A percentile compares a stretch with the other conserved stretches of the same genome.
phyloP scores from a whole-genome alignment of 148 eudicot species.

The Nepenthes mirabilis region DNA sequence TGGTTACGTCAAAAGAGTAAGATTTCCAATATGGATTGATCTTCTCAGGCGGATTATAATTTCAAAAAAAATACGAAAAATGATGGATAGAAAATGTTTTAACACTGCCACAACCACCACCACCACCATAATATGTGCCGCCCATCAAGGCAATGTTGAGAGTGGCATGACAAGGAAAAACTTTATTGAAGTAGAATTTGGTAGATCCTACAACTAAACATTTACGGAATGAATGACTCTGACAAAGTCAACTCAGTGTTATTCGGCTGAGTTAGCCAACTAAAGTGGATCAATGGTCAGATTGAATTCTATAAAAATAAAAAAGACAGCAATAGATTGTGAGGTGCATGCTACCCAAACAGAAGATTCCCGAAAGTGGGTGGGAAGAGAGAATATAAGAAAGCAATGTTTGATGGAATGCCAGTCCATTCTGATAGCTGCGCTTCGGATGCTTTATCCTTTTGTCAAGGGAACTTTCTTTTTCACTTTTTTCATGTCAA shows the following conservation, averaged over 20 bases:
- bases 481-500: too few species aligned
- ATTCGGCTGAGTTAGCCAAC: neutral
- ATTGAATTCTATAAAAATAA: neutral
- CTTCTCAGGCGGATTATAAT: constrained; percentile 9
- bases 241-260: neutral
- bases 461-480: too few species aligned
- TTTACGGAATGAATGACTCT: neutral
- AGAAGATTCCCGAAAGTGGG: constrained; percentile 24
- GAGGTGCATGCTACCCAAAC: constrained; percentile 18
- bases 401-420: constrained; percentile 4
- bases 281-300: neutral
- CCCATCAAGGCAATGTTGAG: constrained; percentile 6
- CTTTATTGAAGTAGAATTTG: constrained; percentile 32
- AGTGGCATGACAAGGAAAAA: constrained; percentile 14
- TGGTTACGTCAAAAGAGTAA: constrained; percentile 9
- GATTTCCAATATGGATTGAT: constrained; percentile 20
- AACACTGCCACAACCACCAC: neutral
- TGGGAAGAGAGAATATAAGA: constrained; percentile 11
- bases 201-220: constrained; percentile 10
- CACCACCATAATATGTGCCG: constrained; percentile 7
- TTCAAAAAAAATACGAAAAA: constrained; percentile 7
- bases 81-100: neutral
- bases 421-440: constrained; percentile 10
- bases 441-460: too few species aligned
- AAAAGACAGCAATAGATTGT: neutral